Percentiles rank a stretch among this genome's conserved stretches.
phyloP scores from a whole-genome alignment of 208 protist species.

The Trypanosoma melophagium region DNA sequence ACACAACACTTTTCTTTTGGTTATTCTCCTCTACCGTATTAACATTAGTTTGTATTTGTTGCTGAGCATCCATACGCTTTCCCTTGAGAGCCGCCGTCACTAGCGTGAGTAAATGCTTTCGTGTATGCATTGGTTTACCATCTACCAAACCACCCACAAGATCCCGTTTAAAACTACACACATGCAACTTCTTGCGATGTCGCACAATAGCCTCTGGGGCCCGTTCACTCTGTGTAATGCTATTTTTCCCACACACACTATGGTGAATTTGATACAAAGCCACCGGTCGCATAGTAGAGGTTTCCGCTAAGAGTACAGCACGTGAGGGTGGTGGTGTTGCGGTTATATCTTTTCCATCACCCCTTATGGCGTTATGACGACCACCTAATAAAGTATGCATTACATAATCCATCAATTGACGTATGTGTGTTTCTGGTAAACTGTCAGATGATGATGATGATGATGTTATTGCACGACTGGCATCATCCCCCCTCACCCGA shows the following conservation, averaged over 20 bases:
- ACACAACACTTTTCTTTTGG: slow-evolving; percentile 6
- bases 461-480: no score
- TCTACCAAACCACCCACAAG: slow-evolving; percentile 55
- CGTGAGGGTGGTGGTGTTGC: not conserved
- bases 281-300: slow-evolving; percentile 27
- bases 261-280: slow-evolving; percentile 46
- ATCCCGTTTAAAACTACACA: slow-evolving; percentile 47
- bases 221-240: slow-evolving; percentile 27
- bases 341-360: not conserved
- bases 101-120: slow-evolving; percentile 38
- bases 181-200: slow-evolving; percentile 44
- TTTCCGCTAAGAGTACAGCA: slow-evolving; percentile 25
- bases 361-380: slow-evolving; percentile 43
- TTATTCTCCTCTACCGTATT: slow-evolving; percentile 5
- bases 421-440: slow-evolving; percentile 28
- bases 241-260: slow-evolving; percentile 27
- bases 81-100: slow-evolving; percentile 49
- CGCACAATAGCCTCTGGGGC: slow-evolving; percentile 38
- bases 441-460: not conserved
- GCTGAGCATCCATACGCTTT: slow-evolving; percentile 19
- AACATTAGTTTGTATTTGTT: not conserved
- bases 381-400: slow-evolving; percentile 54
- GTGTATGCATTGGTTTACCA: slow-evolving; percentile 49
- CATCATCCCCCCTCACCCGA: not conserved
- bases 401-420: slow-evolving; percentile 69